Evolutionary conservation across 2,329 filamentous ascomycete species (phyloP).

Genomic region (Fusarium buxicola): DNA sequence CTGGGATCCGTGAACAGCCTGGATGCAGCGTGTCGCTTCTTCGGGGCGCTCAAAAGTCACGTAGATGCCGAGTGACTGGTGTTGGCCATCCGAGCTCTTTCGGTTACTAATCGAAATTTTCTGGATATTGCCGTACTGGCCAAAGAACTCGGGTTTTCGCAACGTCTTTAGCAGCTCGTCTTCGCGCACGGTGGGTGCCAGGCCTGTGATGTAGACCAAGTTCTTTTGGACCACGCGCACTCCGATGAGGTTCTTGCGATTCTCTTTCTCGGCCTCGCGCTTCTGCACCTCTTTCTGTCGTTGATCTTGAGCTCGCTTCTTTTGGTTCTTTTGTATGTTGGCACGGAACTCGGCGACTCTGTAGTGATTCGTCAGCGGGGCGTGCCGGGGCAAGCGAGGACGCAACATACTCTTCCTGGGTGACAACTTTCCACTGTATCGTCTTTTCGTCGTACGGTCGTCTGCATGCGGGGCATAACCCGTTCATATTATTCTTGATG

Average conservation of each 20-base stretch:
- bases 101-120: slow-evolving; percentile 99
- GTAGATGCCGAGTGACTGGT: slow-evolving; percentile 94
- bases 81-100: slow-evolving; percentile 79
- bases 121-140: slow-evolving; percentile 97
- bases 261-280: slow-evolving; percentile 94
- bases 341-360: slow-evolving; percentile 81
- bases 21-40: slow-evolving; percentile 90
- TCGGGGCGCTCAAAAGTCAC: slow-evolving; percentile 96
- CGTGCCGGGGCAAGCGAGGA: slow-evolving; percentile 5
- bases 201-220: slow-evolving; percentile 95
- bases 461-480: slow-evolving; percentile 95
- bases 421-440: slow-evolving; percentile 96
- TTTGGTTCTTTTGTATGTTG: slow-evolving; percentile 89
- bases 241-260: slow-evolving; percentile 94
- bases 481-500: slow-evolving; percentile 98
- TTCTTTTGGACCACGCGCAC: slow-evolving; percentile 98
- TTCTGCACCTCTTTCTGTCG: slow-evolving; percentile 97
- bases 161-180: slow-evolving; percentile 92
- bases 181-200: slow-evolving; percentile 91
- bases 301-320: slow-evolving; percentile 84
- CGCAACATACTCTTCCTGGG: slow-evolving; percentile 85
- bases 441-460: slow-evolving; percentile 96
- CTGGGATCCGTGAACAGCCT: slow-evolving; percentile 89
- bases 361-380: slow-evolving; percentile 38
- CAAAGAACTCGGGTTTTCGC: slow-evolving; percentile 92